phyloP scores from a whole-genome alignment of 2,329 filamentous ascomycete genomes.

The Xylaria sp. region DNA sequence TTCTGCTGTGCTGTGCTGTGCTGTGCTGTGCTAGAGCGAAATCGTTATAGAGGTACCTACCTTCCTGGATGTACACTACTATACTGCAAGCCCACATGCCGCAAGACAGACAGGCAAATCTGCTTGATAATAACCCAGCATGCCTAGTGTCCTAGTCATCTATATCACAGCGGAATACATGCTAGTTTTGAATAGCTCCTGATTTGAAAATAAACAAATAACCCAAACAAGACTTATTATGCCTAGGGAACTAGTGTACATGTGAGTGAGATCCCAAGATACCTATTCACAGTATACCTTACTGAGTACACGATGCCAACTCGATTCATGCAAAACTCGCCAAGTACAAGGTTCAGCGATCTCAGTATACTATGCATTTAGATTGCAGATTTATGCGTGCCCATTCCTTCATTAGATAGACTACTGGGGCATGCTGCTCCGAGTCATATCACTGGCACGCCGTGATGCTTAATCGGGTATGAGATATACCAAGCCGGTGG shows the following conservation, averaged over 20 bases:
- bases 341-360: not conserved
- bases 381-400: slow-evolving; percentile 18
- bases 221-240: too few relatives aligned
- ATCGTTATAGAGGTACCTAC: not conserved
- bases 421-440: too few relatives aligned
- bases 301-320: not conserved
- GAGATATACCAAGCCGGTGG: too few relatives aligned
- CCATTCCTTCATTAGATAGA: not conserved
- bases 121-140: not conserved
- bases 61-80: too few relatives aligned
- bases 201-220: slow-evolving; percentile 5
- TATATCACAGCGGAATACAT: too few relatives aligned
- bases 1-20: too few relatives aligned
- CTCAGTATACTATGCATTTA: not conserved
- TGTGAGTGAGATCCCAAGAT: not conserved
- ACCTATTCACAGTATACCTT: not conserved
- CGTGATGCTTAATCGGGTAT: too few relatives aligned
- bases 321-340: not conserved
- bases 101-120: not conserved
- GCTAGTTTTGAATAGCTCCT: too few relatives aligned
- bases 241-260: too few relatives aligned
- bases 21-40: not conserved
- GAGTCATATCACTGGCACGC: too few relatives aligned
- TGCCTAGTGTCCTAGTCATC: too few relatives aligned
- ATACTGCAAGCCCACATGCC: not conserved